Conservation (phyloP, 257 asterid genomes). For the Capsicum pubescens region DNA sequence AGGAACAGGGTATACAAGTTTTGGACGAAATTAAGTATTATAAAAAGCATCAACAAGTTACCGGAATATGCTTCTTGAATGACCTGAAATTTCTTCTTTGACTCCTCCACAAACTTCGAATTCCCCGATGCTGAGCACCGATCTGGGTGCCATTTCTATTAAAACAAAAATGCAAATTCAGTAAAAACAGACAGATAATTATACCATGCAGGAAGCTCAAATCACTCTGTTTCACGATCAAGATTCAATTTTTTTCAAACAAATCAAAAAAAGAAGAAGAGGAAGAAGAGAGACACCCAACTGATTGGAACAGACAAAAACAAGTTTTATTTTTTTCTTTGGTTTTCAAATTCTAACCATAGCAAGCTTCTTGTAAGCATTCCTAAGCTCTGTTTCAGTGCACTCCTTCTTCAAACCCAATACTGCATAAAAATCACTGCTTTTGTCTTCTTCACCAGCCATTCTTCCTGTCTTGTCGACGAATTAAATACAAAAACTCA, state of each 20-base stretch:
- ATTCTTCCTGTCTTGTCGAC: slow-evolving; percentile 59
- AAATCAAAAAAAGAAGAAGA: neutral
- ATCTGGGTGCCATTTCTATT: slow-evolving; percentile 95
- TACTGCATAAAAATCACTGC: slow-evolving; percentile 62
- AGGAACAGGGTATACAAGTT: slow-evolving; percentile 12
- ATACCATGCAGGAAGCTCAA: neutral
- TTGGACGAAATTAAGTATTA: neutral
- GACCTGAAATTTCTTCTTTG: slow-evolving; percentile 81
- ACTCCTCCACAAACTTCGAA: slow-evolving; percentile 61
- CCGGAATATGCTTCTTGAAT: slow-evolving; percentile 95
- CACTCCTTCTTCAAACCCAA: slow-evolving; percentile 82
- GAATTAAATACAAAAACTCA: slow-evolving; percentile 37
- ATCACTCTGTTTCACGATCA: neutral
- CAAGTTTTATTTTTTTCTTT: neutral
- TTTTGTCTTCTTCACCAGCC: slow-evolving; percentile 59
- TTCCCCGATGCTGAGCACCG: slow-evolving; percentile 67
- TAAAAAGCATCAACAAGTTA: neutral
- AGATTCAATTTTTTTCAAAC: neutral
- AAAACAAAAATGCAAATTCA: neutral
- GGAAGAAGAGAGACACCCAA: neutral
- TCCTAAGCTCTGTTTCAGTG: slow-evolving; percentile 60
- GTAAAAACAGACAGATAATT: neutral
- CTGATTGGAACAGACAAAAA: neutral
- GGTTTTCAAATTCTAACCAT: slow-evolving; percentile 53
- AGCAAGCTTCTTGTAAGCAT: slow-evolving; percentile 85